A percentile compares a stretch with the other conserved stretches of the same genome.
Conservation (phyloP, 768 basidiomycete species). For the Lactifluus rugatus region DNA sequence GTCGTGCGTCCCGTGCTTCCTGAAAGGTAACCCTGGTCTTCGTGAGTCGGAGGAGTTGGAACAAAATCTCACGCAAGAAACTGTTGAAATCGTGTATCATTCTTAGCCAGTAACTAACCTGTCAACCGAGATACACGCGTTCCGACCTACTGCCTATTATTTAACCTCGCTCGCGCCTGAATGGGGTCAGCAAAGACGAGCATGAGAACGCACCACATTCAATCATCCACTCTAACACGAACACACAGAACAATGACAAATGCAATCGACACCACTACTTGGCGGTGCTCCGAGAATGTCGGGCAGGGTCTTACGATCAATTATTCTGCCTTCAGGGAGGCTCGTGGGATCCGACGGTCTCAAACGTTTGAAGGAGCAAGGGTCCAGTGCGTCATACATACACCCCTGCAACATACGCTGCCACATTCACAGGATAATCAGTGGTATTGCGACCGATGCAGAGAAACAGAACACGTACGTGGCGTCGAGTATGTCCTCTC, state of each 20-base stretch:
- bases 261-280: background rate
- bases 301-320: background rate
- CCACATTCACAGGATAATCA: background rate
- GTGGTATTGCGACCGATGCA: background rate
- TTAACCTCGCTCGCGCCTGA: background rate
- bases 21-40: background rate
- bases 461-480: background rate
- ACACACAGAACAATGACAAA: background rate
- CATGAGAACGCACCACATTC: background rate
- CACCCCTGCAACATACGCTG: background rate
- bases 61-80: background rate
- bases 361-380: constrained; percentile 1
- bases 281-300: background rate
- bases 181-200: background rate
- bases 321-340: background rate
- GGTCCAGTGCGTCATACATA: background rate
- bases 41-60: background rate
- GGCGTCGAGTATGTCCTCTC: background rate
- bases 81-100: background rate
- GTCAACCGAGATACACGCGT: background rate
- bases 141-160: background rate
- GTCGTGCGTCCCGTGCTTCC: no score
- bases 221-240: background rate
- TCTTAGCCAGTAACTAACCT: background rate
- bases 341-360: background rate